Evolutionary conservation across 2,329 filamentous ascomycete genomes (phyloP).

Genomic region (Diaporthe citrichinensis): DNA sequence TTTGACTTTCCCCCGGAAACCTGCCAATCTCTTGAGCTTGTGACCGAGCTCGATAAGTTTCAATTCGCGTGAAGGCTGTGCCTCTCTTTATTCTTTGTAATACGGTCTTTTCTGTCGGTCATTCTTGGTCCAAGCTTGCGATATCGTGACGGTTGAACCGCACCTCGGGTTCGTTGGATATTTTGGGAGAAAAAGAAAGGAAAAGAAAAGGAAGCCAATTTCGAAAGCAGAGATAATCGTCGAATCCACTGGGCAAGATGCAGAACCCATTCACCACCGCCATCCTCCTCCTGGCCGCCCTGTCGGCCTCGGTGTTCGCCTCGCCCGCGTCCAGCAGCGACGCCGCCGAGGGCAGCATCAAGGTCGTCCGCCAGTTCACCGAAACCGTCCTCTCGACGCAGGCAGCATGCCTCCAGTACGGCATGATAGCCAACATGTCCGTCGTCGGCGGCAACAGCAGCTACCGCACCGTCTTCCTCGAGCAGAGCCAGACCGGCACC

Average conservation of each 20-base stretch:
- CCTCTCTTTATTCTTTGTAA: slow-evolving; percentile 29
- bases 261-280: slow-evolving; percentile 32
- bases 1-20: slow-evolving; percentile 33
- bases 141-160: slow-evolving; percentile 26
- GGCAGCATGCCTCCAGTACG: slow-evolving; percentile 57
- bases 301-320: slow-evolving; percentile 32
- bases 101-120: slow-evolving; percentile 27
- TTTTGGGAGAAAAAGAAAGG: not conserved
- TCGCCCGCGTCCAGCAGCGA: slow-evolving; percentile 15
- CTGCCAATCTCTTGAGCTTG: slow-evolving; percentile 27
- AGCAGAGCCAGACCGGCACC: slow-evolving; percentile 58
- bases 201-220: not conserved
- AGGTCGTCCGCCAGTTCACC: slow-evolving; percentile 33
- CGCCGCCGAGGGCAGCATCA: slow-evolving; percentile 14
- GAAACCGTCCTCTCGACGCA: not conserved
- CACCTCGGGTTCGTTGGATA: slow-evolving; percentile 22
- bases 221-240: not conserved
- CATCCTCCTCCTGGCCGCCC: slow-evolving; percentile 35
- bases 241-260: slow-evolving; percentile 20
- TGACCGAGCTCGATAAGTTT: slow-evolving; percentile 14
- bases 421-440: slow-evolving; percentile 61
- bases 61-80: slow-evolving; percentile 38
- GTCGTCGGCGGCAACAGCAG: slow-evolving; percentile 60
- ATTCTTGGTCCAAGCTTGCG: slow-evolving; percentile 6
- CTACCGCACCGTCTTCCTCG: slow-evolving; percentile 61